These are phyloP conservation scores for Lojkania enalia DNA, from an alignment of 2,329 filamentous ascomycete species.

Conservation along the genomic window DNA sequence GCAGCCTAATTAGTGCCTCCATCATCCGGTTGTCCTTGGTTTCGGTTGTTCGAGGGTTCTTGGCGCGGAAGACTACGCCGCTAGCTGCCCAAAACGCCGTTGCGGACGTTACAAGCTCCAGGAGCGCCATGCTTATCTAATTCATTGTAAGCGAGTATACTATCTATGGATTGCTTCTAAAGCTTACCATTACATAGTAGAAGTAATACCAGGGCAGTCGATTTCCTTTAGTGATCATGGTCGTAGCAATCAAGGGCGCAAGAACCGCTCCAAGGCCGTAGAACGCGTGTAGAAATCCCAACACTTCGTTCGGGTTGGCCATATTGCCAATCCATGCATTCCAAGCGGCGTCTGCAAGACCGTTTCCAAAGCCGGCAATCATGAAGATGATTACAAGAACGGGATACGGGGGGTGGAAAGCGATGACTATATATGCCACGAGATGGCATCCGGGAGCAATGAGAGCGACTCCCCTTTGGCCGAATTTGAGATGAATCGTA, in stretches of 20 bases:
- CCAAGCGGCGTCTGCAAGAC: conserved; percentile 65
- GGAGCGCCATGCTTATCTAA: conserved; percentile 56
- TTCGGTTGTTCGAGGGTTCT: conserved; percentile 50
- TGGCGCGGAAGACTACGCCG: conserved; percentile 59
- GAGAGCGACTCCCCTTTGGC: conserved; percentile 72
- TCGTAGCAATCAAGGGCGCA: conserved; percentile 70
- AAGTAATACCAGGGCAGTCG: conserved; percentile 69
- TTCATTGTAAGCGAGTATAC: background rate
- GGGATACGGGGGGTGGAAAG: conserved; percentile 70
- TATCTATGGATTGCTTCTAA: background rate
- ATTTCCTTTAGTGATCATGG: conserved; percentile 66
- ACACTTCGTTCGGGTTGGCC: conserved; percentile 71
- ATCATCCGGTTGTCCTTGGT: conserved; percentile 55
- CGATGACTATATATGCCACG: conserved; percentile 65
- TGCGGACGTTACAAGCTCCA: conserved; percentile 59
- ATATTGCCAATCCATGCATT: conserved; percentile 71
- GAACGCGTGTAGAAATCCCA: conserved; percentile 71
- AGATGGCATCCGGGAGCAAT: conserved; percentile 66
- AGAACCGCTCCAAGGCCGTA: conserved; percentile 74
- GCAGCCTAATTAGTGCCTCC: conserved; percentile 52
- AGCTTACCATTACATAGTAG: conserved; percentile 73
- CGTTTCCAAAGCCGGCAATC: conserved; percentile 71
- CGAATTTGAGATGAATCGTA: conserved; percentile 63
- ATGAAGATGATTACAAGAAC: conserved; percentile 67
- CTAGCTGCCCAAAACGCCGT: conserved; percentile 67